Conservation (phyloP, 441 rosid genomes). For the Croton setiger region DNA sequence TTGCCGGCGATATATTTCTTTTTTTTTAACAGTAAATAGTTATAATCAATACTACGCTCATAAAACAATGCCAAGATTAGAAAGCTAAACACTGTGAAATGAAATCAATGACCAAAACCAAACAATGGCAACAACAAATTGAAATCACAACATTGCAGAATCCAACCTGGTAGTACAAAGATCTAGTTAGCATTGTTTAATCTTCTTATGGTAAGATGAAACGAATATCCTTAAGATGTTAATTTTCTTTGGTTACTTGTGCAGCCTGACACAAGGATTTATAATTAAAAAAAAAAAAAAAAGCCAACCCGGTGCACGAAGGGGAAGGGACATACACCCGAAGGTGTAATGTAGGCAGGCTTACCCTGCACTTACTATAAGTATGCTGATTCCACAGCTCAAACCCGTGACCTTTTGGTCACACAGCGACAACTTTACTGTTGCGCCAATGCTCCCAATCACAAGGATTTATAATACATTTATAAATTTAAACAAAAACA, state of each 20-base stretch:
- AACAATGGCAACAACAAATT: not conserved
- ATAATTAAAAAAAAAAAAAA: too few species aligned
- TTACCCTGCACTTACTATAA: too few species aligned
- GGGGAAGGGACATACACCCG: too few species aligned
- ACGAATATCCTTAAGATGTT: not conserved
- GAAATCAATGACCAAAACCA: not conserved
- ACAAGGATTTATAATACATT: too few species aligned
- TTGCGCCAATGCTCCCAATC: too few species aligned
- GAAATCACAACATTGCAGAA: not conserved
- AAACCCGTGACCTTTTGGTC: too few species aligned
- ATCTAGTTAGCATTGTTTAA: not conserved
- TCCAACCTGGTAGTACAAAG: not conserved
- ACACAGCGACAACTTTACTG: too few species aligned
- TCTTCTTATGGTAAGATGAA: not conserved
- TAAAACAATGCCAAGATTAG: not conserved
- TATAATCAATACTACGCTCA: not conserved
- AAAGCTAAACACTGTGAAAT: not conserved
- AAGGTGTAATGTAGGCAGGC: too few species aligned
- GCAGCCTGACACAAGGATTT: not conserved
- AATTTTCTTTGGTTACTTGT: not conserved
- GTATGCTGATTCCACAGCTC: too few species aligned
- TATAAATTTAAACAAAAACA: too few species aligned
- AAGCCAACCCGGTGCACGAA: too few species aligned
- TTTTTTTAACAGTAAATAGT: too few species aligned
- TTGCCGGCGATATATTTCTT: not conserved